Base-by-base conservation (phyloP, 2,329 filamentous ascomycete genomes). In the Ophiocordyceps camponoti-leonardi region DNA sequence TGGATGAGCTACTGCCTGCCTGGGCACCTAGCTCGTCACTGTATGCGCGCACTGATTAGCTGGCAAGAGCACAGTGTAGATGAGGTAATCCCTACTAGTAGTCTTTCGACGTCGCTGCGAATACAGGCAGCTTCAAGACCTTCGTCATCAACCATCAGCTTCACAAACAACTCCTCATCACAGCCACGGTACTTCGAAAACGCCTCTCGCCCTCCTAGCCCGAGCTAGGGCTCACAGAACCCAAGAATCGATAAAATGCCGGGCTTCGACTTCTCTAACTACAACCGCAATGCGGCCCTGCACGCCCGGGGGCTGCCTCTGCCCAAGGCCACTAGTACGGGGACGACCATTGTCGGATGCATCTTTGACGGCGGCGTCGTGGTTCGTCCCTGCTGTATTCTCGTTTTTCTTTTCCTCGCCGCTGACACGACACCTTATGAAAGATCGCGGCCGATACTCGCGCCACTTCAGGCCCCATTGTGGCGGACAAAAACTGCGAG, bases 401-500 rank as follows among this genome's bases (percentile, higher is more conserved):
- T 28, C 16, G 13, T 18, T 7, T 37, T 22, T 30, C n/a, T 7
- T 13, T 5, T 22, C 3, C 10, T 41, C 5, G 13, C 20, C 23
- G 16, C 35, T 20, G n/a, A 39, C 7, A 19, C 4, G 10, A 6
- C 18, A 4, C 14, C n/a, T 5, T 6, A 5, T 39, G 6, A 26
- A 30, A 88, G 83, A 96, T 98, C 66, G 92, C 92, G 51, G 92
- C 92, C 69, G 92, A 98, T 69, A 98, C 92, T 53, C 80, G 92
- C 77, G 92, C 92, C 52, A 98, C 92, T 42, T 93, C 85, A 52
- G 92, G 92, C 33, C 88, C 92, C 54, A 98, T 98, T 67, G 92
- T 98, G 56, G 93, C 93, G 67, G 92, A 98, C 78, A 98, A 98
- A 86, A 98, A 98, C 77, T 96, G 92, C 73, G 90, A 98, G 71